Conservation (phyloP, 495 filamentous ascomycete genomes). For the Neurospora terricola region DNA sequence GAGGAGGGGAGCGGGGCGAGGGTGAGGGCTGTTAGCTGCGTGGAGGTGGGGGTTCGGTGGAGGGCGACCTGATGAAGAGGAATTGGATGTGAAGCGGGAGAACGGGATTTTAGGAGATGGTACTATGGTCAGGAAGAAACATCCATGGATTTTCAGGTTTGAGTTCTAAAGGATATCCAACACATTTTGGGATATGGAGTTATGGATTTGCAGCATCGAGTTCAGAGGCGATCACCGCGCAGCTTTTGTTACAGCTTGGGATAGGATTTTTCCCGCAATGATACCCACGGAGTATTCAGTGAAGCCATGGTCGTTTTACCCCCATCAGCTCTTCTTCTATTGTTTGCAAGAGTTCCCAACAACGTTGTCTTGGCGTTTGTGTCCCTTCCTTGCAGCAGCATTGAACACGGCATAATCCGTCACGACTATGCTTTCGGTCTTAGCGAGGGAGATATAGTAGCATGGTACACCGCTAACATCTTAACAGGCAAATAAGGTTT, state of each 20-base stretch:
- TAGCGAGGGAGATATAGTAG: neutral
- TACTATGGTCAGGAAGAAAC: neutral
- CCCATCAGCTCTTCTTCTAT: too few relatives aligned
- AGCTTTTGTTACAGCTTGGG: neutral
- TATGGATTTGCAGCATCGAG: neutral
- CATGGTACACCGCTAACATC: neutral
- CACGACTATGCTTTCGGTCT: too few relatives aligned
- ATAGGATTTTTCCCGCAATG: neutral
- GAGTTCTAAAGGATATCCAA: neutral
- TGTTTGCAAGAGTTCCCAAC: too few relatives aligned
- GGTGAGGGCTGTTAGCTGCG: slow-evolving; percentile 39
- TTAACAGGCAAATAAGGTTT: neutral
- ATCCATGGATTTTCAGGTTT: neutral
- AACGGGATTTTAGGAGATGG: neutral
- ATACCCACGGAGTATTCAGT: neutral
- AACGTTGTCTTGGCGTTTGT: too few relatives aligned
- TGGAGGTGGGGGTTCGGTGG: slow-evolving; percentile 24
- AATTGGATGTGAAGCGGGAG: neutral
- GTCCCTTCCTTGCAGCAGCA: too few relatives aligned
- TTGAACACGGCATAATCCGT: too few relatives aligned
- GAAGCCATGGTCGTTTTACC: too few relatives aligned
- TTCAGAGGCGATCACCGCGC: neutral
- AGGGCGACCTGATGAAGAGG: neutral
- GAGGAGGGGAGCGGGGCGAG: slow-evolving; percentile 50
- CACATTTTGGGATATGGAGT: neutral